Percentiles rank a stretch among this genome's conserved stretches.
Conservation (phyloP, 208 protist species). For the Histomonas meleagridis region DNA sequence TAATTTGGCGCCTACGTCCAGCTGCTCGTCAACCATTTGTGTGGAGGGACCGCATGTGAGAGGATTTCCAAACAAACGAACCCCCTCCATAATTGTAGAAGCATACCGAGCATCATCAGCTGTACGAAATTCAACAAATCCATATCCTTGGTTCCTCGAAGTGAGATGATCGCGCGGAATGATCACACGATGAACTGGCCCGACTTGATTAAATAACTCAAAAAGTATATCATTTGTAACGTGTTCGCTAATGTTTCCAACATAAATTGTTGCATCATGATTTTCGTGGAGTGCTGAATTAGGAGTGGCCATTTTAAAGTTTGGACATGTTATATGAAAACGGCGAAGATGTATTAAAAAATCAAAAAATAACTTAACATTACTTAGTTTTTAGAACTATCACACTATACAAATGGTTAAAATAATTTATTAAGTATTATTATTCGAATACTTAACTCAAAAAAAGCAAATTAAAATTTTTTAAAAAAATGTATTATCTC, state of each 20-base stretch:
- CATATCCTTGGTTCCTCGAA: constrained; percentile 59
- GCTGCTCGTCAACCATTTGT: constrained; percentile 17
- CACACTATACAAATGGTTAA: no score
- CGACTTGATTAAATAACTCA: constrained; percentile 73
- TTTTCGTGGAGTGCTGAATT: constrained; percentile 55
- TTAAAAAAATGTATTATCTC: no score
- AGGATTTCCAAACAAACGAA: constrained; percentile 71
- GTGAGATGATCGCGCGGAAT: constrained; percentile 75
- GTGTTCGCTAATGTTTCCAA: constrained; percentile 66
- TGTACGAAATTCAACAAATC: constrained; percentile 70
- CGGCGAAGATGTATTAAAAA: no score
- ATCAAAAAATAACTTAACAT: no score
- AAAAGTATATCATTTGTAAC: constrained; percentile 67
- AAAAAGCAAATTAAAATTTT: no score
- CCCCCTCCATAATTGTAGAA: constrained; percentile 69
- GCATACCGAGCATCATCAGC: constrained; percentile 76
- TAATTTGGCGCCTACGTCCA: constrained; percentile 71
- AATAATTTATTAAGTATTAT: no score
- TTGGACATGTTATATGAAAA: no score
- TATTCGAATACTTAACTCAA: no score
- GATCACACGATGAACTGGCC: constrained; percentile 65
- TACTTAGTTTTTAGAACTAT: no score
- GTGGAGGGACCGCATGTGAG: constrained; percentile 48
- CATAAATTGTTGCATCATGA: constrained; percentile 68
- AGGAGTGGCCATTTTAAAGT: no score